Percentiles rank a stretch among this genome's conserved stretches.
phyloP scores from a whole-genome alignment of 345 rosid genomes.

The Laguncularia racemosa region DNA sequence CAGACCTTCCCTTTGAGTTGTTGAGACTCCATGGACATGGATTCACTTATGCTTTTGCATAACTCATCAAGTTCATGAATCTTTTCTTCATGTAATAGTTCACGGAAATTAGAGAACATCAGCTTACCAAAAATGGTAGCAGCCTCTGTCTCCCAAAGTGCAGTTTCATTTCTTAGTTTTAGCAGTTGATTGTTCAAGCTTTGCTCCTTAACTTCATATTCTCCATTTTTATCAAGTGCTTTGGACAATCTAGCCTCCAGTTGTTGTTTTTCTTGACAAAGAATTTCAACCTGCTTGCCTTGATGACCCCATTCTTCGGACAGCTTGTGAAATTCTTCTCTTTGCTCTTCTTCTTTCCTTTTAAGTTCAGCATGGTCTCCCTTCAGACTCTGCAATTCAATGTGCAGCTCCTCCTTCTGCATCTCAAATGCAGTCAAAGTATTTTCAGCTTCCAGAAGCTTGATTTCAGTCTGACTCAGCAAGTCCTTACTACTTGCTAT shows the following conservation, averaged over 20 bases:
- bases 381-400: conserved; percentile 42
- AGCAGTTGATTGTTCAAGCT: conserved; percentile 41
- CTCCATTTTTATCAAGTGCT: conserved; percentile 34
- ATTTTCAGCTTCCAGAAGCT: conserved; percentile 34
- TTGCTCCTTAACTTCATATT: conserved; percentile 41
- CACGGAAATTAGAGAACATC: conserved; percentile 42
- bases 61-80: conserved; percentile 41
- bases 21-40: conserved; percentile 38
- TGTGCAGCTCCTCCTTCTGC: conserved; percentile 36
- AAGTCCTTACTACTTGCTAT: conserved; percentile 33
- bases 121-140: conserved; percentile 38
- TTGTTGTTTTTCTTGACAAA: conserved; percentile 33
- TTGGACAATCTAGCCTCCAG: conserved; percentile 40
- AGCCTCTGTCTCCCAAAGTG: conserved; percentile 57
- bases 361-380: conserved; percentile 48
- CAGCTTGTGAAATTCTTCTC: conserved; percentile 43
- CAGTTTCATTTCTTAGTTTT: conserved; percentile 34
- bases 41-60: conserved; percentile 28
- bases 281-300: conserved; percentile 29
- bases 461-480: conserved; percentile 36
- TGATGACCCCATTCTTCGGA: conserved; percentile 42
- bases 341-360: conserved; percentile 34
- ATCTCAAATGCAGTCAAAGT: conserved; percentile 23
- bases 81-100: conserved; percentile 55
- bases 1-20: conserved; percentile 48